Evolutionary conservation across 2,329 filamentous ascomycete genomes (phyloP).

Genomic region (Sporothrix pseudoabietina): DNA sequence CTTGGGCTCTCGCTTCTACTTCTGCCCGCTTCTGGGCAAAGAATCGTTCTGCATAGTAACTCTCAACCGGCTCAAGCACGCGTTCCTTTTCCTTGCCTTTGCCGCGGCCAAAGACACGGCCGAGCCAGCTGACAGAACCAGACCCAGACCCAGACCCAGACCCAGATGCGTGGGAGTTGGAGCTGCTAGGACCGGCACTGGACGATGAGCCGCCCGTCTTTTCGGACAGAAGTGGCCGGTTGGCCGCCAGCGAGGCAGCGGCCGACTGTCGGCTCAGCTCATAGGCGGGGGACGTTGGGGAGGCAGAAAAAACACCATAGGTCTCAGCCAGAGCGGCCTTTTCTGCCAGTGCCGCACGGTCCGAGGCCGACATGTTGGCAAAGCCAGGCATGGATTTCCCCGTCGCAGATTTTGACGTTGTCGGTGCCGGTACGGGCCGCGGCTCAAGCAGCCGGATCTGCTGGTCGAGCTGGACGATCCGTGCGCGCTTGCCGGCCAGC

Average conservation of each 20-base stretch:
- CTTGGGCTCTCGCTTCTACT: neutral
- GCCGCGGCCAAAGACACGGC: conserved; percentile 18
- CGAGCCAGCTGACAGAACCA: conserved; percentile 2
- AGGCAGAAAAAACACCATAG: neutral
- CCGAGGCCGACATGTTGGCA: neutral
- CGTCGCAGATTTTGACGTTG: no score
- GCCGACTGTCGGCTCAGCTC: neutral
- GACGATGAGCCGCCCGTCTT: neutral
- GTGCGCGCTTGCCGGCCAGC: neutral
- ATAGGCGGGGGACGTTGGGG: neutral
- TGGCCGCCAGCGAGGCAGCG: neutral
- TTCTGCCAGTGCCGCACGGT: neutral
- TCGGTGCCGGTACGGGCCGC: neutral
- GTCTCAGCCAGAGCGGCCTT: neutral
- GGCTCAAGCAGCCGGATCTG: neutral
- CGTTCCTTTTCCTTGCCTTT: conserved; percentile 4
- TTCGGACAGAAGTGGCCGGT: neutral
- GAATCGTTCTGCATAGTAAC: neutral
- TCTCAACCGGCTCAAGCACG: neutral
- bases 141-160: neutral
- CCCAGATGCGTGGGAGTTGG: no score
- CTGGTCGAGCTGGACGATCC: neutral
- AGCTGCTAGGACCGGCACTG: neutral
- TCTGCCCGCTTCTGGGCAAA: conserved; percentile 4
- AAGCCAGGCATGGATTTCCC: neutral